These are phyloP conservation scores for Aspergillus viridinutans DNA, from an alignment of 2,329 filamentous ascomycete genomes.

Conservation along the genomic window DNA sequence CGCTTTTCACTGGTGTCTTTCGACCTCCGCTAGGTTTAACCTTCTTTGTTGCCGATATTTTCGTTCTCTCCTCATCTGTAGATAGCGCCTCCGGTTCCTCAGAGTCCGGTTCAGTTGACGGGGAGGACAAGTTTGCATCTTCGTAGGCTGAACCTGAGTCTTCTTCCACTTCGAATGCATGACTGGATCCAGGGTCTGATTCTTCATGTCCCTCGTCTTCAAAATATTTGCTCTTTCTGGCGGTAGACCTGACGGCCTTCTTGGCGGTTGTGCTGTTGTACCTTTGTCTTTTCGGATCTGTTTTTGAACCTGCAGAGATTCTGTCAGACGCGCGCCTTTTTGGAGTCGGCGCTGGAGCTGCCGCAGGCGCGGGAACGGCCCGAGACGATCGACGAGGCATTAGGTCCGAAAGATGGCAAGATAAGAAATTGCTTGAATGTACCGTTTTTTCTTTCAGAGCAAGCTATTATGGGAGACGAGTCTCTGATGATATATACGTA, in stretches of 20 bases:
- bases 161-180: conserved; percentile 16
- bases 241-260: conserved; percentile 31
- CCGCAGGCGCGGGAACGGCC: conserved; percentile 30
- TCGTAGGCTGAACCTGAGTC: conserved; percentile 12
- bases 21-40: neutral
- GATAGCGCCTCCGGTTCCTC: conserved; percentile 2
- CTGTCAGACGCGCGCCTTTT: conserved; percentile 34
- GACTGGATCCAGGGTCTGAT: conserved; percentile 29
- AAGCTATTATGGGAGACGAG: neutral
- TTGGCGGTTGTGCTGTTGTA: conserved; percentile 16
- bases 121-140: conserved; percentile 5
- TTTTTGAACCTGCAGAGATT: conserved; percentile 22
- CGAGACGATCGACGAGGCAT: conserved; percentile 38
- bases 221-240: conserved; percentile 52
- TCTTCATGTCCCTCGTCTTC: conserved; percentile 35
- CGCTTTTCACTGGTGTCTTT: neutral
- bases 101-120: conserved; percentile 1
- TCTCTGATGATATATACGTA: conserved; percentile 5
- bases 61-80: neutral
- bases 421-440: neutral
- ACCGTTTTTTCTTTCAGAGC: neutral
- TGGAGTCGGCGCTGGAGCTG: conserved; percentile 26
- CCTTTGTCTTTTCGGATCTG: conserved; percentile 31
- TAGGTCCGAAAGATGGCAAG: conserved; percentile 1
- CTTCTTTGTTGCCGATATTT: neutral